Conservation (phyloP, 257 asterid species). For the Cruciata laevipes region DNA sequence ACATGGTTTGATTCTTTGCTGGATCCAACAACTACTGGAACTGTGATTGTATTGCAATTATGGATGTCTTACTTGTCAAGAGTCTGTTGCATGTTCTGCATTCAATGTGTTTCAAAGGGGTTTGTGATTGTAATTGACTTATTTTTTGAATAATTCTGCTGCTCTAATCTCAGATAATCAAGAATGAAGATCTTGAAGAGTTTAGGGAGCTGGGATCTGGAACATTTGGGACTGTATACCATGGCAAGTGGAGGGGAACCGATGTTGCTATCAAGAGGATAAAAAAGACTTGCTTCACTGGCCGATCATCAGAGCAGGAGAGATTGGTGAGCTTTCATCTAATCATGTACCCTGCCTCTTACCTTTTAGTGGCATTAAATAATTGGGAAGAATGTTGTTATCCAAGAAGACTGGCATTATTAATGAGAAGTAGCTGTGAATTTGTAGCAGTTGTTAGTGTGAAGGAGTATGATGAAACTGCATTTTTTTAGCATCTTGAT, state of each 20-base stretch:
- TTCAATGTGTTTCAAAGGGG: not conserved
- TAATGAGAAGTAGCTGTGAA: not conserved
- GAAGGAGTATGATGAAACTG: not conserved
- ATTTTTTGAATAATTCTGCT: not conserved
- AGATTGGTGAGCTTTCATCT: constrained; percentile 43
- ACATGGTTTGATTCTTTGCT: not conserved
- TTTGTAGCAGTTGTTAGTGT: not conserved
- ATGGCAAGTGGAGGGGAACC: constrained; percentile 95
- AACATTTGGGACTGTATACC: constrained; percentile 92
- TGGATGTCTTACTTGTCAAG: not conserved
- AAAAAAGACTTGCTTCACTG: constrained; percentile 85
- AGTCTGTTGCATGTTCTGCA: not conserved
- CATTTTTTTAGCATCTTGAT: not conserved
- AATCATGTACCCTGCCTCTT: not conserved
- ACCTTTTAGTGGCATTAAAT: constrained; percentile 4
- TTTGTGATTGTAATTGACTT: not conserved
- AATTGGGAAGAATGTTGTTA: not conserved
- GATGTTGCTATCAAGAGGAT: constrained; percentile 93
- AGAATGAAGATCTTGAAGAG: constrained; percentile 87
- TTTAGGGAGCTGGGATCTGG: constrained; percentile 91
- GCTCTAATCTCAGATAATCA: constrained; percentile 50
- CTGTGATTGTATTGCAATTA: not conserved
- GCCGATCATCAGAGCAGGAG: constrained; percentile 85
- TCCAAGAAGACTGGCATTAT: not conserved
- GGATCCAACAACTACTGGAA: not conserved